Base-by-base conservation (phyloP, 2,329 filamentous ascomycete species). In the Sphaerostilbella broomeana region DNA sequence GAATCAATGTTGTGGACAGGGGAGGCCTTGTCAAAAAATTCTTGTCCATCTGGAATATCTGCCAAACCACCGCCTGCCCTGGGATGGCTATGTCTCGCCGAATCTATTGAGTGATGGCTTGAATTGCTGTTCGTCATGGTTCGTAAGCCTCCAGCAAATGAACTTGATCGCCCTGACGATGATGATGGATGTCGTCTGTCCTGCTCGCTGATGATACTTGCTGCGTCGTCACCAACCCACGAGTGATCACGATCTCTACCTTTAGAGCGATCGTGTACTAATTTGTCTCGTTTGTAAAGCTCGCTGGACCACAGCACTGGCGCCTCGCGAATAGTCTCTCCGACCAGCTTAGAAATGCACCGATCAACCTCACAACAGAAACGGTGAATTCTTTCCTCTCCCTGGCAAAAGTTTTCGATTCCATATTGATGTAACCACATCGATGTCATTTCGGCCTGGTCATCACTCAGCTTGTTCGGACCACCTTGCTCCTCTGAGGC, bases 241-340 rank as follows among this genome's bases (percentile, higher is more conserved):
- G 62, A 59, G 21, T 65, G 64, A 20, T 75, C 67, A 24, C 65
- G 62, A 25, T 75, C 72, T 18, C 67, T 62, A 0, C 59, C 50
- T 9, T 56, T 57, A 35, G 60, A 58, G 3, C 65, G 63, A 35
- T 78, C 77, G 39, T 79, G 74, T 38, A 73, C 64, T 28, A 75
- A 70, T 45, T 84, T 81, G 52, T 95, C 89, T 16, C 84, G 76
- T 43, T 81, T 77, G 57, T 86, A 97, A 1, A 98, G 70, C 42
- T 94, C 84, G 54, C 88, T 95, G 0, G 88, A 88, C 88, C 88
- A 95, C 2, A 97, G 67, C 1, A 94, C 86, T 0, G 90, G 88
- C 0, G 85, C 86, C 25, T 94, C 86, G 45, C 84, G 71, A 46
- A 94, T 80, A 31, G 79, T 87, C 44, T 94, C 86, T 19, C 86